A percentile compares a stretch with the other conserved stretches of the same genome.
Evolutionary conservation across 352 stramenopile genomes (phyloP).

Genomic region (Elongisporangium anandrum): DNA sequence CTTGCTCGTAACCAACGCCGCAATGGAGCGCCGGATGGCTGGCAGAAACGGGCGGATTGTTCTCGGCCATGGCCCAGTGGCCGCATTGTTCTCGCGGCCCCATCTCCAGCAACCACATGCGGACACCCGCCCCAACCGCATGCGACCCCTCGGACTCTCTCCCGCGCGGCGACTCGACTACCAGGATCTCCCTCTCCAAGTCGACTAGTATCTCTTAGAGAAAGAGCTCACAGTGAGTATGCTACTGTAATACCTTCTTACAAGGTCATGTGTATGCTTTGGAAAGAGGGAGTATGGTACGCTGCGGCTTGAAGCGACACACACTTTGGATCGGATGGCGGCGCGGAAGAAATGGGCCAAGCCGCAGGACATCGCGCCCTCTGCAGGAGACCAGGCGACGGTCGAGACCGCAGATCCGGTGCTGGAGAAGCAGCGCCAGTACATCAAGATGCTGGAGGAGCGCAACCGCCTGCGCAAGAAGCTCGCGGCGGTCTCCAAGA

Average conservation of each 20-base stretch:
- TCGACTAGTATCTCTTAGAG: neutral
- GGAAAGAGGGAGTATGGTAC: neutral
- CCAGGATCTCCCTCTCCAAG: no score
- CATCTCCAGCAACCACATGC: neutral
- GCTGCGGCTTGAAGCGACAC: neutral
- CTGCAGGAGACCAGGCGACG: neutral
- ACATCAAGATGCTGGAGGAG: conserved; percentile 83
- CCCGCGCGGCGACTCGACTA: neutral
- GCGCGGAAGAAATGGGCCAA: conserved; percentile 49
- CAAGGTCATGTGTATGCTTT: neutral
- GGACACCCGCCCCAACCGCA: neutral
- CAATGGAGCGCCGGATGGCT: neutral
- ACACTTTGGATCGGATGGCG: conserved; percentile 12
- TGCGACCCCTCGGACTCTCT: neutral
- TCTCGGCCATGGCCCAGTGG: neutral
- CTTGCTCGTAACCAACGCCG: neutral
- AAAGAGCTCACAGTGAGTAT: no score
- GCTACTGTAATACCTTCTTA: no score
- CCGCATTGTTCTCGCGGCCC: neutral
- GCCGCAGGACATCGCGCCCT: conserved; percentile 14
- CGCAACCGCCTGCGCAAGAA: conserved; percentile 81
- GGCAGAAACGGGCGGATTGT: neutral
- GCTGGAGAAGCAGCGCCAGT: conserved; percentile 74
- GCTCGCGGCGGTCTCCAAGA: conserved; percentile 51
- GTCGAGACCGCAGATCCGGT: conserved; percentile 30